Evolutionary conservation across 2,329 filamentous ascomycete species (phyloP), one percentile per base, ranked within the genome.

Genomic region (Fusarium graminum): DNA sequence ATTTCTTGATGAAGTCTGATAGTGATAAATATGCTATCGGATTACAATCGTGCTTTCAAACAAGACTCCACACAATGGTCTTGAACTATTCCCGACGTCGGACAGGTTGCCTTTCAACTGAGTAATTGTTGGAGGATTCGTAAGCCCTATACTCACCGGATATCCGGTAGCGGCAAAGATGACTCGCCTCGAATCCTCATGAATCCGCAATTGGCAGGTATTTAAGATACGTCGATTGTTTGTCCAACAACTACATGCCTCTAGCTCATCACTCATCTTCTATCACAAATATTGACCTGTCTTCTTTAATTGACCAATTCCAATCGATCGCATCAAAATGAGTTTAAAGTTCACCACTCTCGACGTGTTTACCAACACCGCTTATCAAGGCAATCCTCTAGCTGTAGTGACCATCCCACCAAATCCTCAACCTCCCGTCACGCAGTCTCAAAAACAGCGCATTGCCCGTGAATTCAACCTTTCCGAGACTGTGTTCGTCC

Each of bases 401-500:
- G 86, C 86, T 9, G 79, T 90, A 10, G 83, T 89, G 53, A 78
- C 80, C 36, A 77, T 89, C 52, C 84, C 84, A 2, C 62, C 41
- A n/a, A 63, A 62, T n/a, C 50, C 52, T 1, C 52, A 69, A 3
- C 62, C 71, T 10, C 74, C 74, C 6, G 65, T 74, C n/a, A 69
- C 79, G 0, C 82, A 85, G 63, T 69, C 76, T 0, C 80, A 82
- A 69, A 89, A 89, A 69, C 85, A 87, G 68, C 72, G 76, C 61
- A 84, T 90, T 52, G 86, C 87, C 29, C 78, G 80, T 43, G 87
- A 90, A 73, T 89, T 89, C 77, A 88, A 87, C 72, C 83, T 87
- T 68, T 87, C 85, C 8, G 86, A 89, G 72, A 89, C 86, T 0
- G 84, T 88, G 17, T 89, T 90, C 72, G 74, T 89, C 10, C 85